Base-by-base conservation (phyloP, 306 rosid genomes). In the Fragaria nilgerrensis region DNA sequence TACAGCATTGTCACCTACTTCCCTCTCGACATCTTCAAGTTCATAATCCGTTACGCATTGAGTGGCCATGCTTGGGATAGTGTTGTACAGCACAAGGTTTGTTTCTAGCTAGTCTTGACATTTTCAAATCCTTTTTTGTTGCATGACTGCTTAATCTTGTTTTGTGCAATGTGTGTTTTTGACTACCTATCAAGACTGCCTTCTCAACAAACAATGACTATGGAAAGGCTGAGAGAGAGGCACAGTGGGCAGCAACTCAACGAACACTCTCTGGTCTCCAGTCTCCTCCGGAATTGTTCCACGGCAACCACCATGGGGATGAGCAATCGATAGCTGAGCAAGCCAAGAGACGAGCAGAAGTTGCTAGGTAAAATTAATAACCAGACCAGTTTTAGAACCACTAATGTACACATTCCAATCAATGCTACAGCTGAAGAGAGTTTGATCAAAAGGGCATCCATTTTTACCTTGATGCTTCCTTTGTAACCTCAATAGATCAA, bases 21-120 rank as follows among this genome's bases (percentile, higher is more conserved):
- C 75, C 98, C 98, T 71, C 97, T 93, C 9, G 98, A 93, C 50
- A 6, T 91, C 75, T 84, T 93, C 80, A 93, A 93, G 86, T 91
- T 91, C 78, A 0, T 81, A 3, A 91, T 81, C 62, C 92, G 94
- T 2, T 81, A 82, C 7, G 90, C 82, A 53, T 79, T 93, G 70
- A 81, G 88, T 2, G 93, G 92, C 27, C 85, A 79, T 82, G 97
- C 92, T 1, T 91, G 98, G 98, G 91, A 88, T 74, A 88, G 27
- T 75, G 67, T 91, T 83, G 77, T 88, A 8, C 85, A 90, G 8
- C 87, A 83, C 78, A 93, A 86, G 91, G 94, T 90, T 27, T 9
- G 69, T 70, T 22, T 27, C 1, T 25, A 12, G 70, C 45, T 1
- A 50, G 37, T 17, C 43, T 1, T 47, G 15, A 47, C n/a, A 65